Evolutionary conservation across 148 eudicot species (phyloP), one percentile per base, ranked within the genome.

Genomic region (Heliamphora exappendiculata): DNA sequence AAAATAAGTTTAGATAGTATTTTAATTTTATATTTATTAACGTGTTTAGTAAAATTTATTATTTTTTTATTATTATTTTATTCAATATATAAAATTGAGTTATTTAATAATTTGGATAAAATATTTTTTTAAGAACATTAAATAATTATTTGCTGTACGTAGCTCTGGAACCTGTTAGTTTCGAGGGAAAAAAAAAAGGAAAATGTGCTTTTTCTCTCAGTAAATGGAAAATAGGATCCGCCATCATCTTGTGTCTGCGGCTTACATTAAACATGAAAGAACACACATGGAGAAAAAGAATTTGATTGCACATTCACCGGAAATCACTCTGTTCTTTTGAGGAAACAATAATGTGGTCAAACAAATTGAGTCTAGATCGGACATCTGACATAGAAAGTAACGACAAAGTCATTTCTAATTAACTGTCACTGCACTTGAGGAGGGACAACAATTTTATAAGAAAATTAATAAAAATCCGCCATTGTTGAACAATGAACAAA

Each of bases 271-370:
- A 20, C 24, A 3, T 17, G 20, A 53, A 53, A 24, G 20, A 53
- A 1, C 4, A 24, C 66, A 33, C 2, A 34, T 5, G 4, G 11
- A 47, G 4, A 36, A 28, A 71, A 51, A 50, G 22, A 29, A 20
- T 9, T 34, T n/a, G 75, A 51, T 20, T 54, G 60, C 42, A 71
- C 62, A 34, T 33, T 53, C 75, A 71, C 62, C 28, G 60, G 29
- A 57, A 71, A 53, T 31, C 29, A 36, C 44, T 71, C 62, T 33
- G 62, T 4, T 71, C 60, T 50, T 50, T 33, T 31, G 19, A 51
- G 75, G 60, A 51, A 62, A 51, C 75, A 71, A 51, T 71, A 71
- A 51, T 71, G 2, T 20, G 60, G 75, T 51, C 60, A 51, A 51
- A 34, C 4, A 53, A 53, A 50, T 70, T 71, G 75, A 71, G 44